phyloP scores from a whole-genome alignment of 2,329 filamentous ascomycete genomes.

The Orbilia blumenaviensis region DNA sequence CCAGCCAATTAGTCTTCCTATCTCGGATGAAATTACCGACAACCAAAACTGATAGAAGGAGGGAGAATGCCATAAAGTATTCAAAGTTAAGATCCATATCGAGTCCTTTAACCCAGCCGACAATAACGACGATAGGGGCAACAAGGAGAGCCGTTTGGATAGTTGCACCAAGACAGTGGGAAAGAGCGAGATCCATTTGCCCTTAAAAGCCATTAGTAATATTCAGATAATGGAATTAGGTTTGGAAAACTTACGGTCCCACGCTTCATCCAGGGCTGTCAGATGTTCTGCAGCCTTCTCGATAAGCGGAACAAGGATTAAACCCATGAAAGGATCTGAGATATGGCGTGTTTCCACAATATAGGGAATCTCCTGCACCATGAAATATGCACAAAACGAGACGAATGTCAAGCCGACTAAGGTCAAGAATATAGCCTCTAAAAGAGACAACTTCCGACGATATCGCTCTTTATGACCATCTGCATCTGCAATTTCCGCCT shows the following conservation, averaged over 20 bases:
- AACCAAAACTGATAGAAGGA: conserved; percentile 84
- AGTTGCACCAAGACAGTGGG: conserved; percentile 84
- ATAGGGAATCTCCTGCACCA: conserved; percentile 44
- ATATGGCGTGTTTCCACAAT: conserved; percentile 60
- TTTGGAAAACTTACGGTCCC: conserved; percentile 67
- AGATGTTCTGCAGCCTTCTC: conserved; percentile 89
- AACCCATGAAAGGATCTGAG: conserved; percentile 70
- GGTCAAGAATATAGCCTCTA: conserved; percentile 42
- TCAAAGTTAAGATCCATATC: conserved; percentile 84
- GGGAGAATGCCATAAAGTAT: conserved; percentile 83
- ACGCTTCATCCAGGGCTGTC: conserved; percentile 84
- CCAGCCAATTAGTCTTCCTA: conserved; percentile 88
- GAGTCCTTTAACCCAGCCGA: conserved; percentile 79
- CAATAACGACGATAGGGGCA: conserved; percentile 80
- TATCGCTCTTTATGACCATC: conserved; percentile 35
- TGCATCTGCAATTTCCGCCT: conserved; percentile 34
- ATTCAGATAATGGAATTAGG: background rate
- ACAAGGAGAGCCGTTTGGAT: conserved; percentile 92
- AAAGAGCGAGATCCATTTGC: conserved; percentile 80
- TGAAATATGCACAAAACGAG: conserved; percentile 47
- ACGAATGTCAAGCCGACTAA: conserved; percentile 39
- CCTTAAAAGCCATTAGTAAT: background rate
- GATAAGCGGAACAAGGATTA: conserved; percentile 82
- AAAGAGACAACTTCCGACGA: conserved; percentile 44
- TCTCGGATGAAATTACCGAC: conserved; percentile 89